A percentile compares a stretch with the other conserved stretches of the same genome.
phyloP scores from a whole-genome alignment of 331 rosid species.

The Telfairia occidentalis region DNA sequence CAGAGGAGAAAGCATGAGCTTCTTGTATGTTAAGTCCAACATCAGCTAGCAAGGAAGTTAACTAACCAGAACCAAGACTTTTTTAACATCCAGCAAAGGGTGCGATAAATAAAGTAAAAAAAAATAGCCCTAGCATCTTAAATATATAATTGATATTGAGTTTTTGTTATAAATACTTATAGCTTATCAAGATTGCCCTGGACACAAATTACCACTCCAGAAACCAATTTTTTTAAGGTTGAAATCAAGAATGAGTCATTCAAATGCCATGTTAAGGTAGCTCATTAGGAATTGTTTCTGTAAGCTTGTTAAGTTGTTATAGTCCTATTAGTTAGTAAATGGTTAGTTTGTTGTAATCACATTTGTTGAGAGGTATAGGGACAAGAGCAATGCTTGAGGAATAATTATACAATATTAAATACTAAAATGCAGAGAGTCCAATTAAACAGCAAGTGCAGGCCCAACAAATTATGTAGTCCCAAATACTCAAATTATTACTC shows the following conservation, averaged over 20 bases:
- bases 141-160: not conserved
- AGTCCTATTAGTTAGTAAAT: not conserved
- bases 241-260: not conserved
- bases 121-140: conserved; percentile 1
- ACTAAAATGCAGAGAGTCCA: not conserved
- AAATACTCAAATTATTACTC: not conserved
- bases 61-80: conserved; percentile 37
- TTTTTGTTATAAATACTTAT: not conserved
- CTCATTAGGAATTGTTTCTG: not conserved
- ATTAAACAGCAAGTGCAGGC: not conserved
- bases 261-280: not conserved
- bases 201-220: not conserved
- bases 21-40: conserved; percentile 93
- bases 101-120: conserved; percentile 9
- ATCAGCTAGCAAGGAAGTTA: conserved; percentile 81
- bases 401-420: not conserved
- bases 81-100: conserved; percentile 14
- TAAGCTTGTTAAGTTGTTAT: not conserved
- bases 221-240: not conserved
- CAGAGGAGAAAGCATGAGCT: conserved; percentile 98
- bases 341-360: not conserved
- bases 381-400: not conserved
- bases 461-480: not conserved
- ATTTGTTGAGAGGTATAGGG: not conserved
- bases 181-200: not conserved